A percentile compares a stretch with the other conserved stretches of the same genome.
phyloP scores from a whole-genome alignment of 1,139 yeast species.

The Geotrichum siamense region DNA sequence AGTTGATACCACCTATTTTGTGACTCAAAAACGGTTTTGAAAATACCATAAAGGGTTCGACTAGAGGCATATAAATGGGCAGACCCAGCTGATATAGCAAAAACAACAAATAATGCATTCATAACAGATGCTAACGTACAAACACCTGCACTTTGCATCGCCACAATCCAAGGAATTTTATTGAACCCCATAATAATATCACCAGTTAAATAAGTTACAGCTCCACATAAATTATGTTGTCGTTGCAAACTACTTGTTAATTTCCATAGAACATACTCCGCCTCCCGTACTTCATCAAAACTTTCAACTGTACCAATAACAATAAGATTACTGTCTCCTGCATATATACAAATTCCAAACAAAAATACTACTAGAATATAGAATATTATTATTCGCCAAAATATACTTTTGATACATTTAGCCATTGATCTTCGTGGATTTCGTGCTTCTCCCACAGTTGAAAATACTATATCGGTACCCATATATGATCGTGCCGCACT shows the following conservation, averaged over 20 bases:
- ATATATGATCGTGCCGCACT: conserved; percentile 67
- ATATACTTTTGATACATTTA: conserved; percentile 66
- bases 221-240: conserved; percentile 8
- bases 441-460: conserved; percentile 81
- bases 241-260: conserved; percentile 8
- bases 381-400: conserved; percentile 61
- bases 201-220: conserved; percentile 5
- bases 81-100: conserved; percentile 71
- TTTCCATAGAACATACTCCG: conserved; percentile 2
- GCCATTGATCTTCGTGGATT: conserved; percentile 77
- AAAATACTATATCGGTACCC: conserved; percentile 76
- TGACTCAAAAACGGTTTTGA: conserved; percentile 30
- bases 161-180: conserved; percentile 58
- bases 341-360: conserved; percentile 61
- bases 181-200: conserved; percentile 20
- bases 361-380: conserved; percentile 65
- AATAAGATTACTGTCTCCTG: conserved; percentile 58
- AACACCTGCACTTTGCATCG: conserved; percentile 60
- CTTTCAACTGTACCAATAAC: conserved; percentile 10
- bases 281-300: not conserved
- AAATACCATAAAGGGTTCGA: conserved; percentile 67
- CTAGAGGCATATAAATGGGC: conserved; percentile 75
- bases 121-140: conserved; percentile 57
- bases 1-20: conserved; percentile 57
- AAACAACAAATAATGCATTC: conserved; percentile 61